Percentiles rank a stretch among this genome's conserved stretches.
phyloP scores from a whole-genome alignment of 805 yeast genomes.

The Yarrowia deformans region DNA sequence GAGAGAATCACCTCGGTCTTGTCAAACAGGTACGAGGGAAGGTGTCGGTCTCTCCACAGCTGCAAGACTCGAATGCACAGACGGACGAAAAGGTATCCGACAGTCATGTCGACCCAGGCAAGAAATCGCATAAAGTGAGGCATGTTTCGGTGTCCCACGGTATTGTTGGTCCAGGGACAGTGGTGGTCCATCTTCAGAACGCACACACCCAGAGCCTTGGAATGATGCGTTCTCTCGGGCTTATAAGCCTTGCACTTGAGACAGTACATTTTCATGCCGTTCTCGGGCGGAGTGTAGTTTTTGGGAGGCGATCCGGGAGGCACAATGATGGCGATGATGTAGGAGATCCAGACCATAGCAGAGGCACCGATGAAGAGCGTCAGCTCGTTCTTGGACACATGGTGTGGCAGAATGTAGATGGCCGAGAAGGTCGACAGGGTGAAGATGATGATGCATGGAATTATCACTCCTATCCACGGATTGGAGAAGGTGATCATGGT shows the following conservation, averaged over 20 bases:
- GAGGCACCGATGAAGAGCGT: constrained; percentile 58
- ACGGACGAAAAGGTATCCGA: constrained; percentile 54
- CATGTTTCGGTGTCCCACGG: constrained; percentile 80
- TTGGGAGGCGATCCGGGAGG: constrained; percentile 74
- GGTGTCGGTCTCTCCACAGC: constrained; percentile 51
- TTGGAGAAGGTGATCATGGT: constrained; percentile 44
- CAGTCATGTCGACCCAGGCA: constrained; percentile 59
- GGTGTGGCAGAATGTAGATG: constrained; percentile 53
- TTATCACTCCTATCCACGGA: constrained; percentile 51
- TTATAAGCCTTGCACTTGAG: constrained; percentile 73
- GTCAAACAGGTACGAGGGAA: constrained; percentile 63
- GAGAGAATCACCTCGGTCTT: constrained; percentile 63
- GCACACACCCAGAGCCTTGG: constrained; percentile 70
- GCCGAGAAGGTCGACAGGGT: constrained; percentile 31
- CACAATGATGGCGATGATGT: constrained; percentile 67
- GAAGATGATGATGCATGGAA: constrained; percentile 68
- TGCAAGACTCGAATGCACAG: constrained; percentile 53
- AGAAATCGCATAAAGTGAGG: constrained; percentile 84
- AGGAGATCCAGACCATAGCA: constrained; percentile 74
- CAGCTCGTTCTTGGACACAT: constrained; percentile 54
- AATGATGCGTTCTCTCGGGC: constrained; percentile 88
- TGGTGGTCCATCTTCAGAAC: constrained; percentile 94
- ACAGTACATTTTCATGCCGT: constrained; percentile 74
- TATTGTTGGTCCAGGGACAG: constrained; percentile 91
- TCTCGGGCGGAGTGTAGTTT: constrained; percentile 54